These are phyloP conservation scores for Zygosaccharomyces rouxii DNA, from an alignment of 805 yeast genomes.

Conservation along the genomic window DNA sequence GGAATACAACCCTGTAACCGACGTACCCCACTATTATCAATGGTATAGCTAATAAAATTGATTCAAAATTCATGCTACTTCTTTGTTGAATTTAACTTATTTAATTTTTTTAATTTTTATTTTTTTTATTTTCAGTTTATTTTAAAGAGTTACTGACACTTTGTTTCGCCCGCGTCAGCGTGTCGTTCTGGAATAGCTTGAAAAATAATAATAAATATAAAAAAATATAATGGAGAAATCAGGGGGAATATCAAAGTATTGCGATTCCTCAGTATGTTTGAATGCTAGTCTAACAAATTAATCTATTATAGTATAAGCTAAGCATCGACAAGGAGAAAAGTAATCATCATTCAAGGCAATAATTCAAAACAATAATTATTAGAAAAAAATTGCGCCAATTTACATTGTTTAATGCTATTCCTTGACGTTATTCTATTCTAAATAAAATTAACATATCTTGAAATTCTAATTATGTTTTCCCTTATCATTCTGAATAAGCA, in stretches of 20 bases:
- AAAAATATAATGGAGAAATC: neutral
- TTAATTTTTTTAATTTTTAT: neutral
- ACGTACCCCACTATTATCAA: constrained; percentile 5
- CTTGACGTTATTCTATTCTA: too few species aligned
- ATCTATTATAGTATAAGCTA: too few species aligned
- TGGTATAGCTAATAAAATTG: constrained; percentile 2
- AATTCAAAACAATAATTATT: too few species aligned
- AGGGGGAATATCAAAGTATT: neutral
- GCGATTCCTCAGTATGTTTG: too few species aligned
- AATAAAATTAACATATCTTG: too few species aligned
- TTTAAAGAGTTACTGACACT: neutral
- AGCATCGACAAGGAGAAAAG: too few species aligned
- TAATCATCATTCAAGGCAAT: too few species aligned
- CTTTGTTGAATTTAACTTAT: neutral
- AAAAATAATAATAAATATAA: neutral
- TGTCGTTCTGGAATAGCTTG: neutral
- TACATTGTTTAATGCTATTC: too few species aligned
- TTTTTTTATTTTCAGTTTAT: neutral
- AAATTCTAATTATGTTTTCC: too few species aligned
- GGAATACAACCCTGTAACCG: constrained; percentile 30
- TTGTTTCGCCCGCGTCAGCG: constrained; percentile 4
- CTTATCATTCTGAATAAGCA: too few species aligned
- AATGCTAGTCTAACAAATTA: too few species aligned
- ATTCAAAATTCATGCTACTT: constrained; percentile 3
- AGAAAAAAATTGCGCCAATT: too few species aligned